phyloP scores from a whole-genome alignment of 768 basidiomycete genomes.

The Mycena rebaudengoi region DNA sequence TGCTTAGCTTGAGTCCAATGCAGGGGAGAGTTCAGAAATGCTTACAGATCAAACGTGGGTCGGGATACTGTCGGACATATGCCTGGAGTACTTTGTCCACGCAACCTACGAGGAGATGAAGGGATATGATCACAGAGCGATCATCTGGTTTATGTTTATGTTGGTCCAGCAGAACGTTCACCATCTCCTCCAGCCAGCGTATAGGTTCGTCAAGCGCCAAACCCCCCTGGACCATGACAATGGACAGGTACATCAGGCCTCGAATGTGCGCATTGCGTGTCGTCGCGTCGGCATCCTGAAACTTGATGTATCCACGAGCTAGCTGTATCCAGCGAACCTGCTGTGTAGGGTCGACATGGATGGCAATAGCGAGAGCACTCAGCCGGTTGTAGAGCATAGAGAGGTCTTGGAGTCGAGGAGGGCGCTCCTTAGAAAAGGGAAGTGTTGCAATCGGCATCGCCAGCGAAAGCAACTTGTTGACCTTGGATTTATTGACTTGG shows the following conservation, averaged over 20 bases:
- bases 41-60: constrained; percentile 63
- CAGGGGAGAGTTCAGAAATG: not conserved
- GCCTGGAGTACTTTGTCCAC: constrained; percentile 11
- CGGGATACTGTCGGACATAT: too few relatives aligned
- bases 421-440: constrained; percentile 62
- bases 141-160: constrained; percentile 45
- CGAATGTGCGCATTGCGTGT: constrained; percentile 79
- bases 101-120: constrained; percentile 12
- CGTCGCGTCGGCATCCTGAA: constrained; percentile 67
- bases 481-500: constrained; percentile 48
- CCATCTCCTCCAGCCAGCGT: constrained; percentile 73
- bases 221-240: constrained; percentile 63
- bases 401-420: constrained; percentile 62
- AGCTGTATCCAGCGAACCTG: constrained; percentile 65
- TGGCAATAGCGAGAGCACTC: constrained; percentile 72
- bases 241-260: constrained; percentile 75
- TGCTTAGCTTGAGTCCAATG: not conserved
- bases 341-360: constrained; percentile 66
- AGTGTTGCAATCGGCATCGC: constrained; percentile 77
- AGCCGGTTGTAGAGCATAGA: constrained; percentile 88
- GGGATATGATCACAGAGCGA: constrained; percentile 13
- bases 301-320: constrained; percentile 72
- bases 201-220: constrained; percentile 61
- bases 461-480: constrained; percentile 76
- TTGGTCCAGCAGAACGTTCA: constrained; percentile 62